A percentile compares a stretch with the other conserved stretches of the same genome.
Conservation (phyloP, 805 yeast genomes). For the Metahyphopichia silvanorum region DNA sequence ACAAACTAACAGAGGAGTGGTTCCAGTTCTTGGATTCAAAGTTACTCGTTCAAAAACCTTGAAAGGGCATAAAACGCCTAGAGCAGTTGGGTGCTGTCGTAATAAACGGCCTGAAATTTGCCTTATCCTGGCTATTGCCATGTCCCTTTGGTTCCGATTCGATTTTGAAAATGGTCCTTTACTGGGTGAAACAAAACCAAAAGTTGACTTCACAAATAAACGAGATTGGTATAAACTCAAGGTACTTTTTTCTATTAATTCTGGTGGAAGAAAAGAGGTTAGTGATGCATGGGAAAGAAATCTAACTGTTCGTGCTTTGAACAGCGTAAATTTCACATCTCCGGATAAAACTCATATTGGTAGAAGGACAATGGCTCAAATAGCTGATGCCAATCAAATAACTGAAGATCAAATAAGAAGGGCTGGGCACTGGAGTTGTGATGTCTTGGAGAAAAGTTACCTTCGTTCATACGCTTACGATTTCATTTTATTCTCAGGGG, state of each 20-base stretch:
- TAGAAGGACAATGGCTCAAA: background rate
- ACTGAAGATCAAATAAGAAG: background rate
- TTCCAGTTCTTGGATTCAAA: slow-evolving; percentile 1
- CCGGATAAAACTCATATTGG: background rate
- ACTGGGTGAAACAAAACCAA: background rate
- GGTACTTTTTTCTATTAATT: background rate
- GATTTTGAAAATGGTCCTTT: slow-evolving; percentile 3
- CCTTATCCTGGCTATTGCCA: slow-evolving; percentile 3
- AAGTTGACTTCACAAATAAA: background rate
- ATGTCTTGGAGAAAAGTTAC: background rate
- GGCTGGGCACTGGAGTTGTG: background rate
- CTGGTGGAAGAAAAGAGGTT: background rate
- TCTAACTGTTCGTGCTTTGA: background rate
- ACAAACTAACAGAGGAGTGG: background rate
- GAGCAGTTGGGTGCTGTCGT: slow-evolving; percentile 1
- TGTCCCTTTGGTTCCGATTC: slow-evolving; percentile 3
- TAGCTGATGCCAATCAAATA: background rate
- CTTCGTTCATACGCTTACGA: background rate
- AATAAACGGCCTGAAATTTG: slow-evolving; percentile 1
- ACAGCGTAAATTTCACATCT: background rate
- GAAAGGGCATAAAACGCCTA: background rate
- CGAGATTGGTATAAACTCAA: background rate
- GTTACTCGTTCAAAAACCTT: background rate
- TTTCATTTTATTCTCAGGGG: background rate
- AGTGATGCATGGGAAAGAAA: background rate